Evolutionary conservation across 805 yeast species (phyloP), one percentile per base, ranked within the genome.

Genomic region (Komagataella pseudopastoris): DNA sequence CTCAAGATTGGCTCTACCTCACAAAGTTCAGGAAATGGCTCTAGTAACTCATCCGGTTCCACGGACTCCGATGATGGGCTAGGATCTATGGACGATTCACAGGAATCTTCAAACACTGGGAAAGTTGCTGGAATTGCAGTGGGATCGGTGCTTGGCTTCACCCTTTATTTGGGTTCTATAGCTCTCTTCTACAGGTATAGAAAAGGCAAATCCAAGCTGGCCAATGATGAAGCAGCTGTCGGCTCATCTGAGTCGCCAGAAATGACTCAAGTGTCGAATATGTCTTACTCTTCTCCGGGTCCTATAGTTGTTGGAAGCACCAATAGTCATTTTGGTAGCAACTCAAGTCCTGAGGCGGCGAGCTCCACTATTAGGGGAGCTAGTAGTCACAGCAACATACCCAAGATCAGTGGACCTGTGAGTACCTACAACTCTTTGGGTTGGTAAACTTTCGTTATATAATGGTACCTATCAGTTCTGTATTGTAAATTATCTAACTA

Each of bases 61-160:
- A 48, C 54, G 14, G 49, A 50, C 20, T 17, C 49, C 23, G 23
- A 23, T n/a, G 20, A 36, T 48, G 47, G 53, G 17, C 52, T 61
- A 23, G 66, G 67, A 2, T 64, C 69, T 10, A 57, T 64, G 56
- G 66, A 61, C 50, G 52, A 56, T 5, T 36, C 52, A 14, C 48
- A 56, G n/a, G 45, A 52, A 36, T 51, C 59, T 3, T 54, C 58
- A 8, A 48, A 56, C 23, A 1, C 61, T 69, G 53, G 77, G 48
- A 74, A 74, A 55, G 74, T 87, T 22, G 83, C 85, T 23, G 96
- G 95, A 44, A 77, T 89, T 51, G 82, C 91, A 12, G 74, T 88
- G 45, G 96, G 97, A 48, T 81, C 95, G 6, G 81, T 87, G 30
- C 80, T 78, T 12, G 97, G 96, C 51, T 83, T 87, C 48, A 69